phyloP scores from a whole-genome alignment of 148 eudicot species.

The Cornus kousa region DNA sequence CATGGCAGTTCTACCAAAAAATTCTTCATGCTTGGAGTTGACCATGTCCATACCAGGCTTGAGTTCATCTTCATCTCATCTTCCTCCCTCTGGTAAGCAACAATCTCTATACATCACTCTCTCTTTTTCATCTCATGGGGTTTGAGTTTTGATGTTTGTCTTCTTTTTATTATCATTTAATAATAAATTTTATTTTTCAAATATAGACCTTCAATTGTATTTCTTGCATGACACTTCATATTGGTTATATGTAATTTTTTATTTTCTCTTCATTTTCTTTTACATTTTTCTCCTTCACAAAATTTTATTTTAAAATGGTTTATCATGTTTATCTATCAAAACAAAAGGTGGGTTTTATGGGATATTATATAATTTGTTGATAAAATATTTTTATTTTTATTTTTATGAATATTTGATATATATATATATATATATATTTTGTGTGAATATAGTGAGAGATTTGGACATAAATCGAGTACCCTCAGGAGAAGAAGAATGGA shows the following conservation, averaged over 20 bases:
- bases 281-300: not conserved
- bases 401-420: not conserved
- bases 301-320: not conserved
- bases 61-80: constrained; percentile 7
- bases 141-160: not conserved
- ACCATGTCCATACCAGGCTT: constrained; percentile 37
- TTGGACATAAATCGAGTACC: constrained; percentile 43
- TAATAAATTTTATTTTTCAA: not conserved
- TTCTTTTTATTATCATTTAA: not conserved
- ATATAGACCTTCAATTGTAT: not conserved
- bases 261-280: not conserved
- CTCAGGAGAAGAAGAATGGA: constrained; percentile 26
- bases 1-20: constrained; percentile 33
- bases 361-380: no score
- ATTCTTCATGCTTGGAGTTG: constrained; percentile 32
- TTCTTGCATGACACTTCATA: constrained; percentile 11
- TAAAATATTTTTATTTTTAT: no score
- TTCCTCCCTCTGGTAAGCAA: constrained; percentile 23
- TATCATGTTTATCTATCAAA: not conserved
- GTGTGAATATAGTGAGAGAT: constrained; percentile 16
- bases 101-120: not conserved
- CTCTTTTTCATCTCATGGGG: not conserved
- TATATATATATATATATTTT: not conserved
- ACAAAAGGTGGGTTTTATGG: no score
- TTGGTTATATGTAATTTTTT: not conserved